Conservation (phyloP, 345 rosid species). For the Lepidium africanum region DNA sequence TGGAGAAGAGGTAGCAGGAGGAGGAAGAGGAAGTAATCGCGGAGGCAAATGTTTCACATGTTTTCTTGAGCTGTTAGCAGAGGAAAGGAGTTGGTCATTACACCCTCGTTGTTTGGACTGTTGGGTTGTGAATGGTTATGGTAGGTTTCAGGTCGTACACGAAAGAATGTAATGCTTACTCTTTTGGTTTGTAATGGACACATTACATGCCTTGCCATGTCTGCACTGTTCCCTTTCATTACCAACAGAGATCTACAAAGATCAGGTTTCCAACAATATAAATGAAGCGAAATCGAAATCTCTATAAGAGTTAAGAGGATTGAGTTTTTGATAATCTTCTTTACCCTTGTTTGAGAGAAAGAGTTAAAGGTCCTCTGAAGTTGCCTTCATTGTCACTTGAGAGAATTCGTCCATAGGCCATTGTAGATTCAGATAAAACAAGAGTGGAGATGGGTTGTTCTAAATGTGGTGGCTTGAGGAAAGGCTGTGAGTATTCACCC, state of each 20-base stretch:
- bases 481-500: constrained; percentile 91
- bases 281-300: neutral
- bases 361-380: constrained; percentile 67
- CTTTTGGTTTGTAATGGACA: constrained; percentile 62
- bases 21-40: constrained; percentile 43
- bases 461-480: constrained; percentile 88
- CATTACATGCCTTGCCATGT: constrained; percentile 79
- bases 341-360: constrained; percentile 79
- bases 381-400: constrained; percentile 70
- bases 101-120: constrained; percentile 40
- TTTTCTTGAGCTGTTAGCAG: constrained; percentile 46
- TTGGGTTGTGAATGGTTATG: constrained; percentile 50
- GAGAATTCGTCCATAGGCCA: constrained; percentile 86
- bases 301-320: neutral
- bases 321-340: neutral
- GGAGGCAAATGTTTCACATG: constrained; percentile 84
- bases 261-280: neutral
- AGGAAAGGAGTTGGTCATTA: constrained; percentile 52
- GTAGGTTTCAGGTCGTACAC: constrained; percentile 48
- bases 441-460: constrained; percentile 92
- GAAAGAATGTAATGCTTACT: constrained; percentile 79
- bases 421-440: constrained; percentile 72
- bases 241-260: constrained; percentile 63
- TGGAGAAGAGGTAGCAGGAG: constrained; percentile 21
- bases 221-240: constrained; percentile 91